Evolutionary conservation across 1,139 yeast species (phyloP), one percentile per base, ranked within the genome.

Genomic region (Debaryomyces coudertii): DNA sequence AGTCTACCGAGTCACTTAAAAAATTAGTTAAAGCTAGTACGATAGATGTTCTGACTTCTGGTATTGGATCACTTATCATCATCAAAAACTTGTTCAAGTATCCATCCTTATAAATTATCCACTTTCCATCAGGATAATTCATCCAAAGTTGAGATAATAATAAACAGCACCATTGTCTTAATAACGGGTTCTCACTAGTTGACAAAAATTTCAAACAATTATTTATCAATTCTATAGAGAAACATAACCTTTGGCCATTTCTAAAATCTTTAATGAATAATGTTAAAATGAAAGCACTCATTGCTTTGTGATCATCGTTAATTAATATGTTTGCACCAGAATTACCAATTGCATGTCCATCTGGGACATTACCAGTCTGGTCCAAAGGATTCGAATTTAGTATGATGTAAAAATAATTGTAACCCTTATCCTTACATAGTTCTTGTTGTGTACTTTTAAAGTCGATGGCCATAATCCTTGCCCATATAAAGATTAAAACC

Each of bases 401-500:
- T 57, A 93, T 89, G 51, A 85, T 82, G 46, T 90, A 83, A 61
- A 93, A 93, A 64, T 93, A 95, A 56, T 85, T 83, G 65, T 84
- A 93, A 0, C 97, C 97, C 58, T 86, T 87, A 59, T 93, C 98
- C 57, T 92, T 90, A 54, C 95, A 80, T 36, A 93, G 76, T 60
- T 93, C 99, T 53, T 87, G 90, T 61, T 95, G 99, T 2, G 97
- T 90, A 56, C 88, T 87, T 52, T 82, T 80, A 60, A 87, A 86
- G 64, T 93, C 98, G 18, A 93, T 95, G 3, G 98, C 95, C 95
- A 93, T 89, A 22, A 93, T 90, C 54, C 99, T 76, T 0, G 98
- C 97, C 99, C 99, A 93, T 47, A 93, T 93, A 57, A 92, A 95
- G 1, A 95, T 93, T 48, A 93, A 69, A 2, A 93, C 97, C 0